phyloP scores from a whole-genome alignment of 768 basidiomycete species.

The Macrocybe gigantea region DNA sequence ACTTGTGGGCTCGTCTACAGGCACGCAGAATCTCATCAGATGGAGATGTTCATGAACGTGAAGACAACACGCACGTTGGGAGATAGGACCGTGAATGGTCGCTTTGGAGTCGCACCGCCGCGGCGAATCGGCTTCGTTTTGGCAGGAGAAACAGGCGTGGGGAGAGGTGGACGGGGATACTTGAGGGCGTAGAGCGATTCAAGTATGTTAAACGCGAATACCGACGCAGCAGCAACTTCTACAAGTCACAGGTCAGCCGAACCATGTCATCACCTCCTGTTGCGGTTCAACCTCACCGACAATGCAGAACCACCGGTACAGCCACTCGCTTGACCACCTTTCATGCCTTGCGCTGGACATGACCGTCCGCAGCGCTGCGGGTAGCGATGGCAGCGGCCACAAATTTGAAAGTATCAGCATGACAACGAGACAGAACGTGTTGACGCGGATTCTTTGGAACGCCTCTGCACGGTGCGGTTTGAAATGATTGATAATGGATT shows the following conservation, averaged over 20 bases:
- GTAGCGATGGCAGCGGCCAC: slow-evolving; percentile 33
- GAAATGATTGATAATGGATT: slow-evolving; percentile 23
- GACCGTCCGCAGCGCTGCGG: slow-evolving; percentile 22
- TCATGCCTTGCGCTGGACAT: slow-evolving; percentile 17
- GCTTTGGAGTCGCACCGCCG: slow-evolving; percentile 24
- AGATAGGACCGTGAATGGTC: slow-evolving; percentile 32
- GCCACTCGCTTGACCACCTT: slow-evolving; percentile 27
- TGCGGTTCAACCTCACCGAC: slow-evolving; percentile 23
- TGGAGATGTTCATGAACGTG: neutral
- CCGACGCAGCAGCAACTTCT: slow-evolving; percentile 24
- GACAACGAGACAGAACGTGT: slow-evolving; percentile 28
- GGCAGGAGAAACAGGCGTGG: slow-evolving; percentile 25
- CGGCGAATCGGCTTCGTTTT: slow-evolving; percentile 19
- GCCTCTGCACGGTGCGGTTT: slow-evolving; percentile 42
- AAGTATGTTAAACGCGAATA: slow-evolving; percentile 34
- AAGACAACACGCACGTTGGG: slow-evolving; percentile 26
- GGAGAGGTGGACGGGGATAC: slow-evolving; percentile 33
- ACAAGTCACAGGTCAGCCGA: slow-evolving; percentile 7
- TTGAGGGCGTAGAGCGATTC: slow-evolving; percentile 35
- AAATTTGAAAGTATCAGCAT: slow-evolving; percentile 30
- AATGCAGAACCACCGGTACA: slow-evolving; percentile 33
- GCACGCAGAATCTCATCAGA: neutral
- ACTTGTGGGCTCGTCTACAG: slow-evolving; percentile 33
- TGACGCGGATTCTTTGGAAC: slow-evolving; percentile 34
- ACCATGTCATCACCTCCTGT: neutral